Percentiles rank a stretch among this genome's conserved stretches.
Evolutionary conservation across 257 asterid species (phyloP).

Genomic region (Scutellaria galericulata): DNA sequence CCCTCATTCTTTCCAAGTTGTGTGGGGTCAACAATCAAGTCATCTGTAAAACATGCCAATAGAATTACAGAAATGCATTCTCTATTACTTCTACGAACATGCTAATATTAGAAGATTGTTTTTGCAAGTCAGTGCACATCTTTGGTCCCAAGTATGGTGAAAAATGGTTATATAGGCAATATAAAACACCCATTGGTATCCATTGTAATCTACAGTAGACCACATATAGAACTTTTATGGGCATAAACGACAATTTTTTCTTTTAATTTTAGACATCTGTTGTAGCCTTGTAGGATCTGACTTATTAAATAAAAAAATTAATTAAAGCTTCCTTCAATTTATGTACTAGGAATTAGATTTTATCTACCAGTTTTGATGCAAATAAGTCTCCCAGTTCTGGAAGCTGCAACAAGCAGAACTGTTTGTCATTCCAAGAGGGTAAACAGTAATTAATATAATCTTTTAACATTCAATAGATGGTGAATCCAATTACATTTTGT

Average conservation of each 20-base stretch:
- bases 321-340: background rate
- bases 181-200: constrained; percentile 1
- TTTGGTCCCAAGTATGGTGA: background rate
- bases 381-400: constrained; percentile 72
- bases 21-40: no score
- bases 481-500: background rate
- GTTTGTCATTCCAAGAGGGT: constrained; percentile 47
- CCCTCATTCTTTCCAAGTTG: no score
- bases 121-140: background rate
- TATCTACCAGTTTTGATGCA: constrained; percentile 27
- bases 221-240: background rate
- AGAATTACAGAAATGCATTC: no score
- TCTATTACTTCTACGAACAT: no score
- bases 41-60: no score
- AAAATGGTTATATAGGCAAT: background rate
- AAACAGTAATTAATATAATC: background rate
- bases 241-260: background rate
- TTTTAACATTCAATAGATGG: background rate
- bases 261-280: background rate
- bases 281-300: background rate
- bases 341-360: no score
- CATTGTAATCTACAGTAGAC: background rate
- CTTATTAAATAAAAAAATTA: background rate
- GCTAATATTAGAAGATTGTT: background rate
- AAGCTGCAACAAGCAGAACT: constrained; percentile 88